Base-by-base conservation (phyloP, 2,329 filamentous ascomycete genomes). In the Magnaporthales sp. region DNA sequence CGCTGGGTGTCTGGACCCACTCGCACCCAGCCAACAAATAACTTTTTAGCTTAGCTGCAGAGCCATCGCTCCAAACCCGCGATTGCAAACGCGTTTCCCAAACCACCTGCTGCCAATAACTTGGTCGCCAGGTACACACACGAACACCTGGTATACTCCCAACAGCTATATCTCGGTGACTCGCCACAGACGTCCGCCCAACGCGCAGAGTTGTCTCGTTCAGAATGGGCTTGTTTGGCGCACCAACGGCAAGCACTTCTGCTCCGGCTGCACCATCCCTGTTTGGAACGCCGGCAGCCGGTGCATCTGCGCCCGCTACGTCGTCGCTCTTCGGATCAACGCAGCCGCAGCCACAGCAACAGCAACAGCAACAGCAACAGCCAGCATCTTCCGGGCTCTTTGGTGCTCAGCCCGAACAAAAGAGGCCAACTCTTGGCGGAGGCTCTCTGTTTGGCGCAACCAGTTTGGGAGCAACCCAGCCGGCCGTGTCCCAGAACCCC, bases 301-400 rank as follows among this genome's bases (percentile, higher is more conserved):
- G 56, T 27, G 15, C 56, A 60, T 60, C 56, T 60, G 56, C 56
- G 56, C 56, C 56, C 56, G 56, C 56, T 62, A 69, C 67, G n/a
- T 56, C 68, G 22, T 61, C 64, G 26, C 63, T 69, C 6, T 70
- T 70, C 62, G 67, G 67, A 69, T 60, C 69, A 68, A 64, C 62
- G 67, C 22, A 27, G 26, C 56, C 27, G 26, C 54, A 58, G 22
- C 64, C 6, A 32, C 56, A 24, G 66, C 22, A 63, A 64, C 62
- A 15, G 38, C 56, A 60, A 11, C 54, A 58, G 22, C 64, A 7
- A 32, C 56, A 24, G 66, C 22, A 63, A 64, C 62, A 15, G 38
- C 26, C 22, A n/a, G 32, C 56, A 46, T 6, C 54, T 9, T 56
- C 58, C 1, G 56, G 56, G 56, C 56, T 60, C 56, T 60, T 60